Conservation (phyloP, 225 moss, liverwort and hornwort genomes). For the Climacium dendroides region DNA sequence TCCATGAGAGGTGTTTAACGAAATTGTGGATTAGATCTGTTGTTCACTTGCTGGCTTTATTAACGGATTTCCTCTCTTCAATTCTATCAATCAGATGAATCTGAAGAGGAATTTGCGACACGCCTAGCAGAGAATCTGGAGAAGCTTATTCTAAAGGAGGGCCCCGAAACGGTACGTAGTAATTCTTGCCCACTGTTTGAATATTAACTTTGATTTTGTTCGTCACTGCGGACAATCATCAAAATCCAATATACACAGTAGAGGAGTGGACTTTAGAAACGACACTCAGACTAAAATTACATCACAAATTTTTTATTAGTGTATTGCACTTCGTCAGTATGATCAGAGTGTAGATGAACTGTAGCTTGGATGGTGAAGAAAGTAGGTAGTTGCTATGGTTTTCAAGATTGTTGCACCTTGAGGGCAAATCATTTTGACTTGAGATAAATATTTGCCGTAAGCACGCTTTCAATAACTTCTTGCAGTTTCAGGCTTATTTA, state of each 20-base stretch:
- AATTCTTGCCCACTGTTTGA: neutral
- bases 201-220: neutral
- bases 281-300: neutral
- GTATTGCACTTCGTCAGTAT: neutral
- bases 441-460: neutral
- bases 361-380: neutral
- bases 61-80: neutral
- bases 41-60: neutral
- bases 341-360: neutral
- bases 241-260: neutral
- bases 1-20: neutral
- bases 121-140: constrained; percentile 89
- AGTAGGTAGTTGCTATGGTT: neutral
- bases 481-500: neutral
- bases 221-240: neutral
- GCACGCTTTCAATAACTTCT: neutral
- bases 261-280: neutral
- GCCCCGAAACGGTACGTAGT: constrained; percentile 74
- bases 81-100: constrained; percentile 57
- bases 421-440: neutral
- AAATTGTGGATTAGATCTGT: neutral
- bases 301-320: neutral
- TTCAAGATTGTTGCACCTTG: neutral
- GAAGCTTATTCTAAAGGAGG: constrained; percentile 84
- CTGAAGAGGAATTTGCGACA: constrained; percentile 89